Conservation (phyloP, 2,329 filamentous ascomycete genomes). For the Byssochlamys sp. region DNA sequence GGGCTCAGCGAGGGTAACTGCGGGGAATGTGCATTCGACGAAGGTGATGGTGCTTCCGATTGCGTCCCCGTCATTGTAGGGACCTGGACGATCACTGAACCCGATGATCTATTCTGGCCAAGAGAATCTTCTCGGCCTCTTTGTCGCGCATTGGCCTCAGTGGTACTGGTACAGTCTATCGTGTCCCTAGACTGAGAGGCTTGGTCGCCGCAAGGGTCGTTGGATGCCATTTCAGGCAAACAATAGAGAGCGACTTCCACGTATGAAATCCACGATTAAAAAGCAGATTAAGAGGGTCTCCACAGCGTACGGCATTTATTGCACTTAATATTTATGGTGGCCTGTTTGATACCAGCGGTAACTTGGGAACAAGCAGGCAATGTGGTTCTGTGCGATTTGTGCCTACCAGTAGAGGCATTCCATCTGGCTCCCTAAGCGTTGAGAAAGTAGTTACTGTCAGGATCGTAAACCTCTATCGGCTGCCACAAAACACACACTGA, state of each 20-base stretch:
- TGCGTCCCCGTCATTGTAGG: background rate
- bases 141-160: background rate
- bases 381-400: background rate
- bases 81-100: background rate
- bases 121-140: background rate
- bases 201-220: background rate
- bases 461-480: background rate
- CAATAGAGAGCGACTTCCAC: background rate
- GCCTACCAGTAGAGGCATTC: background rate
- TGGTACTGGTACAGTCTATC: background rate
- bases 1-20: slow-evolving; percentile 18
- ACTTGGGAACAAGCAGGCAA: background rate
- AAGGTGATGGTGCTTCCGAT: background rate
- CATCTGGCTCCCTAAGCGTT: background rate
- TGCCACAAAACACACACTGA: background rate
- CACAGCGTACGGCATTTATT: background rate
- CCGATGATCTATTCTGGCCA: background rate
- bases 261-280: background rate
- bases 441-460: background rate
- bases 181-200: background rate
- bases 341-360: background rate
- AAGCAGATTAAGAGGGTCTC: background rate
- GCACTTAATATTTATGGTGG: background rate
- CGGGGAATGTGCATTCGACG: background rate
- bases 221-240: background rate